Conservation (phyloP, 2,329 filamentous ascomycete genomes). For the Colletotrichum aenigma region DNA sequence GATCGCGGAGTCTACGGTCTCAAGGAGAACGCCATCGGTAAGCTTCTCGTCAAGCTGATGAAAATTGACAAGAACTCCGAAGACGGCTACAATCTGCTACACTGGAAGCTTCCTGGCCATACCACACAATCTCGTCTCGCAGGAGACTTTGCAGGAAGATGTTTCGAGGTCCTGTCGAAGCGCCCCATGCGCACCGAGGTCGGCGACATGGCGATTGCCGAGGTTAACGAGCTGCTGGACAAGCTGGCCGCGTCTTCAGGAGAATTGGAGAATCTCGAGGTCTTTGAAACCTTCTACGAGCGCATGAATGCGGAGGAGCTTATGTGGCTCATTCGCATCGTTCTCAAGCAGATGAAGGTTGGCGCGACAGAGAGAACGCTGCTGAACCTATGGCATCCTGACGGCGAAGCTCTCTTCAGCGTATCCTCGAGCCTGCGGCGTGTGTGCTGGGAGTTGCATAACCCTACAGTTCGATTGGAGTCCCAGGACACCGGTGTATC, state of each 20-base stretch:
- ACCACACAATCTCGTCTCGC: conserved; percentile 68
- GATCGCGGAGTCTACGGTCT: conserved; percentile 92
- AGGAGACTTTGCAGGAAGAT: conserved; percentile 91
- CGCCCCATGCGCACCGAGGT: conserved; percentile 75
- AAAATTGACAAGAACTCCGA: conserved; percentile 91
- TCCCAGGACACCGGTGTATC: conserved; percentile 76
- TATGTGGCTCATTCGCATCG: conserved; percentile 92
- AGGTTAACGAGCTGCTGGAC: conserved; percentile 89
- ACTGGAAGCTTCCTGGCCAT: conserved; percentile 90
- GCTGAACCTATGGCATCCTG: conserved; percentile 81
- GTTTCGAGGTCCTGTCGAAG: conserved; percentile 85
- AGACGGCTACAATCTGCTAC: conserved; percentile 82
- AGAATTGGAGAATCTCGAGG: conserved; percentile 82
- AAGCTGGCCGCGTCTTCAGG: conserved; percentile 74
- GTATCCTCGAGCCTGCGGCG: conserved; percentile 88
- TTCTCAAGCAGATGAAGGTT: conserved; percentile 77
- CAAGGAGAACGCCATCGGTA: conserved; percentile 90
- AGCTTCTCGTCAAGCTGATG: conserved; percentile 88
- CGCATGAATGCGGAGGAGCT: conserved; percentile 94
- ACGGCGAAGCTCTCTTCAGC: conserved; percentile 80
- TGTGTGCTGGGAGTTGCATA: conserved; percentile 92
- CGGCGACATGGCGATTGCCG: conserved; percentile 82
- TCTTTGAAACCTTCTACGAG: conserved; percentile 84
- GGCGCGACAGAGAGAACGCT: conserved; percentile 88
- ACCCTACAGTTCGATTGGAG: conserved; percentile 74